phyloP scores from a whole-genome alignment of 1,139 yeast species.

The Debaryomycetaceae sp. region DNA sequence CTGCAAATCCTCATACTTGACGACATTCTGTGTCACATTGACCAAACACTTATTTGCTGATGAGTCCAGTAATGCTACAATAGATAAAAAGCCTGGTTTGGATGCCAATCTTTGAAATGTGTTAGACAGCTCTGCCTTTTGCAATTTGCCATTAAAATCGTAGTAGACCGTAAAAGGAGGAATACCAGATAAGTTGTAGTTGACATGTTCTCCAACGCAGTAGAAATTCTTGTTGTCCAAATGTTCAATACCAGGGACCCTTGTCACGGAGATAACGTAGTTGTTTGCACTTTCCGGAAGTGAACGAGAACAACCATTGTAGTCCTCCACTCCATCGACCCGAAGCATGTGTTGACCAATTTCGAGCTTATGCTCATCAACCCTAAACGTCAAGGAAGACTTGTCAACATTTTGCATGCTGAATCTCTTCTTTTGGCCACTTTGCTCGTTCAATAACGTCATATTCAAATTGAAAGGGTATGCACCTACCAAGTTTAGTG shows the following conservation, averaged over 20 bases:
- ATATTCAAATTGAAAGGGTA: slow-evolving; percentile 63
- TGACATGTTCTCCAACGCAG: slow-evolving; percentile 91
- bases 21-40: slow-evolving; percentile 42
- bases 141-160: slow-evolving; percentile 60
- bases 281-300: slow-evolving; percentile 34
- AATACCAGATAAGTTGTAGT: slow-evolving; percentile 71
- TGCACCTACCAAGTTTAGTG: slow-evolving; percentile 52
- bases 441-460: slow-evolving; percentile 41
- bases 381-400: slow-evolving; percentile 12
- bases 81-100: slow-evolving; percentile 67
- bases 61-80: slow-evolving; percentile 72
- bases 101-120: slow-evolving; percentile 71
- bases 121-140: slow-evolving; percentile 57
- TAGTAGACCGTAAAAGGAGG: slow-evolving; percentile 78
- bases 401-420: slow-evolving; percentile 13
- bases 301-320: slow-evolving; percentile 61
- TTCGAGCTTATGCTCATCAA: slow-evolving; percentile 6
- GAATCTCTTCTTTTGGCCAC: slow-evolving; percentile 14
- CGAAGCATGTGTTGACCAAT: slow-evolving; percentile 57
- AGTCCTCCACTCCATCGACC: slow-evolving; percentile 58
- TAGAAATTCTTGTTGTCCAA: slow-evolving; percentile 42
- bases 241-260: slow-evolving; percentile 64
- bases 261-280: slow-evolving; percentile 58
- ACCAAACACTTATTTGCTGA: slow-evolving; percentile 69
- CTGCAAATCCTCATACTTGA: slow-evolving; percentile 39